Percentiles rank a stretch among this genome's conserved stretches.
These are phyloP conservation scores for Parastagonospora avenae DNA, from an alignment of 2,329 filamentous ascomycete genomes.

Conservation along the genomic window DNA sequence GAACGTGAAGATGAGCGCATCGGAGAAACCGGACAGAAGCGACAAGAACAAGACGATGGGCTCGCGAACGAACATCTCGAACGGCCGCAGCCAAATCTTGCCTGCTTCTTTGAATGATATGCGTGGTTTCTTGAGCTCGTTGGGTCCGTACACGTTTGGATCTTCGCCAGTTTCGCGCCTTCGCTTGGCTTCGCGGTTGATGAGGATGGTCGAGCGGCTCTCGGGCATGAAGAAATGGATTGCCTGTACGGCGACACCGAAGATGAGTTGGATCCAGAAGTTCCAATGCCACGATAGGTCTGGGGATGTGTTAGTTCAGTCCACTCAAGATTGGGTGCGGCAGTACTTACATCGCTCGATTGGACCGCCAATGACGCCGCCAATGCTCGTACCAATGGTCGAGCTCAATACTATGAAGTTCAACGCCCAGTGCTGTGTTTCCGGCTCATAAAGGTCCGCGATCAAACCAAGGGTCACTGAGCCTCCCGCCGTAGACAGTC, in stretches of 20 bases:
- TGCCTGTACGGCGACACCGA: constrained; percentile 70
- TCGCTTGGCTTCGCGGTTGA: constrained; percentile 77
- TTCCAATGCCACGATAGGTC: constrained; percentile 69
- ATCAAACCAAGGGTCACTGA: constrained; percentile 68
- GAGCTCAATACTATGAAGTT: constrained; percentile 58
- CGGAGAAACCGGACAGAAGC: constrained; percentile 73
- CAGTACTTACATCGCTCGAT: constrained; percentile 48
- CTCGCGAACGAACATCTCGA: constrained; percentile 72
- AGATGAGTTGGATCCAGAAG: constrained; percentile 84
- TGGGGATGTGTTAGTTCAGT: constrained; percentile 61
- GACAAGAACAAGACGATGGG: constrained; percentile 75
- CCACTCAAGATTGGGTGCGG: constrained; percentile 42
- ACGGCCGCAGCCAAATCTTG: constrained; percentile 57
- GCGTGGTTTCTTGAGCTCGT: constrained; percentile 60
- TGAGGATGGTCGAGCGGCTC: constrained; percentile 73
- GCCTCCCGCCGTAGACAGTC: constrained; percentile 61
- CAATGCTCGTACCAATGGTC: constrained; percentile 74
- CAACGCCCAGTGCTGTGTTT: constrained; percentile 63
- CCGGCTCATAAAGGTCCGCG: constrained; percentile 64
- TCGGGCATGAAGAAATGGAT: constrained; percentile 73
- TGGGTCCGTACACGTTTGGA: constrained; percentile 70
- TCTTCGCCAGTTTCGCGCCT: constrained; percentile 65
- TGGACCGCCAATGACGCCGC: constrained; percentile 68
- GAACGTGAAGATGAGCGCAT: constrained; percentile 78
- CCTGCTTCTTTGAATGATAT: constrained; percentile 43